phyloP scores from a whole-genome alignment of 345 rosid species.

The Salix purpurea region DNA sequence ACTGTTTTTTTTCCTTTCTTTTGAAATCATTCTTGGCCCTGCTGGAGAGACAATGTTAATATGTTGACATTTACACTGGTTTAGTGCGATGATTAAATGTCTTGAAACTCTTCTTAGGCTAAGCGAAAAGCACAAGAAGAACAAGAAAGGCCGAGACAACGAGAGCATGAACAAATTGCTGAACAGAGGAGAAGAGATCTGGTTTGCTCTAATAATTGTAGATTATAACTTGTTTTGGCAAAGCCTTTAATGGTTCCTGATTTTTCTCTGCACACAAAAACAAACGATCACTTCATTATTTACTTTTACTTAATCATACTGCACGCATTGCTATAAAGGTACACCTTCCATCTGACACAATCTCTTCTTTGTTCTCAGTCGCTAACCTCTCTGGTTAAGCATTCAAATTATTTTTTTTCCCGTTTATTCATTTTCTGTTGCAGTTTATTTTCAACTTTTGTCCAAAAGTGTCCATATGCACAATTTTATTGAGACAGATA shows the following conservation, averaged over 20 bases:
- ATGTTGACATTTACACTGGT: not conserved
- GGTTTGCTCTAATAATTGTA: slow-evolving; percentile 45
- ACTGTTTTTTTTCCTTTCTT: too few species aligned
- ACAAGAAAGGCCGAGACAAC: slow-evolving; percentile 77
- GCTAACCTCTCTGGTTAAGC: not conserved
- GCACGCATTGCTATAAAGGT: slow-evolving; percentile 98
- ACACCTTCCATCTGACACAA: not conserved
- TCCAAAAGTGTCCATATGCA: slow-evolving; percentile 98
- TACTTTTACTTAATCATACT: slow-evolving; percentile 36
- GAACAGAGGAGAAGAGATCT: slow-evolving; percentile 86
- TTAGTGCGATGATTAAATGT: not conserved
- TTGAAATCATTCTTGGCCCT: not conserved
- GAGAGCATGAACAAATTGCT: slow-evolving; percentile 58
- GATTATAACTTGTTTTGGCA: not conserved
- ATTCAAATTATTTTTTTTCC: slow-evolving; percentile 13
- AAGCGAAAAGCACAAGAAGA: slow-evolving; percentile 89
- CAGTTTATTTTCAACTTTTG: slow-evolving; percentile 99
- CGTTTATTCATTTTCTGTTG: slow-evolving; percentile 21
- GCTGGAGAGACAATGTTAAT: not conserved
- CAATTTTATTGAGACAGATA: slow-evolving; percentile 93
- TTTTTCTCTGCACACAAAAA: not conserved
- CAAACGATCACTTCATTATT: slow-evolving; percentile 1
- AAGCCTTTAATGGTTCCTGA: not conserved
- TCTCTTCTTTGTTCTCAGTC: not conserved
- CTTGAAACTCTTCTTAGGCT: slow-evolving; percentile 43